phyloP scores from a whole-genome alignment of 768 basidiomycete species.

The Brasilioporus rufonigricans region DNA sequence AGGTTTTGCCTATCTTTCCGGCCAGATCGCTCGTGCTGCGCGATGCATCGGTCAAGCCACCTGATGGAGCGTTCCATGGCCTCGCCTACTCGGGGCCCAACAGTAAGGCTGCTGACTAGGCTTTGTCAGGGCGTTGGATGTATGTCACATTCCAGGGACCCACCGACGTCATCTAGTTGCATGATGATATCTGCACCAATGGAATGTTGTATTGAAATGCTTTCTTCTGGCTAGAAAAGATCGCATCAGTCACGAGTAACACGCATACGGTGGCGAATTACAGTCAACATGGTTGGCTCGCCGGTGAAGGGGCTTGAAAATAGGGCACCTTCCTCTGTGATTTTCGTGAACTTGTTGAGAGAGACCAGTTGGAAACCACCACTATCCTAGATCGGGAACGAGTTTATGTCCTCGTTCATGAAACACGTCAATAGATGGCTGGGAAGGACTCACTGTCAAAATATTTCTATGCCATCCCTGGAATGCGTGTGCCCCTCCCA shows the following conservation, averaged over 20 bases:
- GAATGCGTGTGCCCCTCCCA: slow-evolving; percentile 85
- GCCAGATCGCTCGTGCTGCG: slow-evolving; percentile 67
- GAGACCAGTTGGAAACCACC: slow-evolving; percentile 90
- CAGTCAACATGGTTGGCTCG: slow-evolving; percentile 85
- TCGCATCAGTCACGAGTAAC: slow-evolving; percentile 3
- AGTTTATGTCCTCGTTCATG: not conserved
- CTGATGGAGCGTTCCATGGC: slow-evolving; percentile 86
- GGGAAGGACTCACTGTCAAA: slow-evolving; percentile 57
- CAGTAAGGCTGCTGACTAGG: slow-evolving; percentile 75
- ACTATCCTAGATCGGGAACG: slow-evolving; percentile 56
- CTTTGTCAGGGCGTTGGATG: not conserved
- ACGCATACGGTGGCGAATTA: slow-evolving; percentile 33
- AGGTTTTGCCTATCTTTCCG: slow-evolving; percentile 70
- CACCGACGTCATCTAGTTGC: slow-evolving; percentile 91
- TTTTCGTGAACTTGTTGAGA: slow-evolving; percentile 76
- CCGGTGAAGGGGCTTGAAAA: slow-evolving; percentile 86
- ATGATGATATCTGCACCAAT: slow-evolving; percentile 95
- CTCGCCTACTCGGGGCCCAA: slow-evolving; percentile 79
- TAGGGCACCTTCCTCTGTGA: slow-evolving; percentile 86
- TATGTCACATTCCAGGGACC: slow-evolving; percentile 24
- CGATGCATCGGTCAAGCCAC: slow-evolving; percentile 89
- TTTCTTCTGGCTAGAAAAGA: slow-evolving; percentile 74
- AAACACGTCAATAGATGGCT: not conserved
- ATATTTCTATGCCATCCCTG: slow-evolving; percentile 88
- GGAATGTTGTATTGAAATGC: slow-evolving; percentile 84